Evolutionary conservation across 2,329 filamentous ascomycete species (phyloP), one percentile per base, ranked within the genome.

Genomic region (Botryosphaeria dothidea): DNA sequence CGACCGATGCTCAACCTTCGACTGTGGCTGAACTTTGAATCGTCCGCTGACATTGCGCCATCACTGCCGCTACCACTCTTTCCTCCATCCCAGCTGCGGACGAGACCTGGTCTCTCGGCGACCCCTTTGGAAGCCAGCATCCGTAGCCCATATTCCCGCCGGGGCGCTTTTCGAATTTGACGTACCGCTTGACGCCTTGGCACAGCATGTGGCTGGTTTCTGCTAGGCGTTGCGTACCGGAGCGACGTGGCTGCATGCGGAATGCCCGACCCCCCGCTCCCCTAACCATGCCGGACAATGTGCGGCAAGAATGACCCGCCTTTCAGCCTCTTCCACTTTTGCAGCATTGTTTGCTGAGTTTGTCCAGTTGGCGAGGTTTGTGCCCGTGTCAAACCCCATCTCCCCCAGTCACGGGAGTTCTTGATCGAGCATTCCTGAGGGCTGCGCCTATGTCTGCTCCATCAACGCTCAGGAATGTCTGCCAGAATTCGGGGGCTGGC

Each of bases 401-500:
- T 27, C 29, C 49, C 25, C 21, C 60, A 41, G 61, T 69, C 71
- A 69, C 66, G 62, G 64, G 66, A 38, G 54, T 61, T 65, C 46
- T 65, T 73, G 68, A 71, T 70, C 69, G 61, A 65, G 66, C 74
- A 77, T 77, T 75, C 74, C 72, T 62, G 54, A 65, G 70, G 67
- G 27, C 64, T 71, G 65, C 68, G 68, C 66, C 74, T 73, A 76
- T 75, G 71, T 71, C 75, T 74, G 65, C 69, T 21, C 65, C 64
- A n/a, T 69, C 61, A 66, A 67, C 69, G 66, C 52, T 48, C 61
- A 66, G 71, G 74, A 75, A 78, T 76, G 74, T 65, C 66, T 58
- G 67, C 51, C 67, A 66, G 66, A 72, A 70, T 67, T 69, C 68
- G 68, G 71, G 71, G 74, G 74, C 70, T 74, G 74, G 75, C 64